These are phyloP conservation scores for Pseudonitzschia multistriata DNA, from an alignment of 108 stramenopile species.

Conservation along the genomic window DNA sequence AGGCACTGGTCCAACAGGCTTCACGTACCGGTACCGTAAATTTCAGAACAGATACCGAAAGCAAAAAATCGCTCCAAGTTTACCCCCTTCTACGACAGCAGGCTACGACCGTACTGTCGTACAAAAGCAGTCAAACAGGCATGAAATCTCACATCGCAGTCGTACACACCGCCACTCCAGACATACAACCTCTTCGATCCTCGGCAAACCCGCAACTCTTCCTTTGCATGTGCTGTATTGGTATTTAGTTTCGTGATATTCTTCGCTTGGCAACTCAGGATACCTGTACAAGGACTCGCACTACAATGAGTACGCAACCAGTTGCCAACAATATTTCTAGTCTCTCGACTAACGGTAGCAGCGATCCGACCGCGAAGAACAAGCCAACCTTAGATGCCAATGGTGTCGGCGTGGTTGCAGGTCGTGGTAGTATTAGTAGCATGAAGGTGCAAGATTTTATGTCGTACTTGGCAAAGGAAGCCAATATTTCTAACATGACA, in stretches of 20 bases:
- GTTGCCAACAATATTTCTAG: not conserved
- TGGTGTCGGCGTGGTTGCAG: not conserved
- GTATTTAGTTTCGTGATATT: not conserved
- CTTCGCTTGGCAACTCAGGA: not conserved
- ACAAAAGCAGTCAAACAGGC: not conserved
- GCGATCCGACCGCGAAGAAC: not conserved
- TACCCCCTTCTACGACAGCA: no score
- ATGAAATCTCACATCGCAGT: not conserved
- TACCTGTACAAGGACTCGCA: not conserved
- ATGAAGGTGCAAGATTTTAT: conserved; percentile 24
- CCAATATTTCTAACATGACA: conserved; percentile 22
- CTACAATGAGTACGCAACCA: not conserved
- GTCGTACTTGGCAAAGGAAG: conserved; percentile 25
- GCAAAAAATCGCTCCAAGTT: no score
- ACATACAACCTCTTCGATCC: not conserved
- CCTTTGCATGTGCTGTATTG: not conserved
- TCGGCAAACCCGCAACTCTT: not conserved
- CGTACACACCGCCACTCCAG: conserved; percentile 14
- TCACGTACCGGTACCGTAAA: no score
- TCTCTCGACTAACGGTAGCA: not conserved
- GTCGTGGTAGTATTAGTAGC: not conserved
- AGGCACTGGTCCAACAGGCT: not conserved
- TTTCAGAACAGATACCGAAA: no score
- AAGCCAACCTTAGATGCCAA: conserved; percentile 1
- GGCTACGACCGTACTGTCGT: not conserved